A percentile compares a stretch with the other conserved stretches of the same genome.
Evolutionary conservation across 768 basidiomycete species (phyloP).

Genomic region (Piloderma croceum): DNA sequence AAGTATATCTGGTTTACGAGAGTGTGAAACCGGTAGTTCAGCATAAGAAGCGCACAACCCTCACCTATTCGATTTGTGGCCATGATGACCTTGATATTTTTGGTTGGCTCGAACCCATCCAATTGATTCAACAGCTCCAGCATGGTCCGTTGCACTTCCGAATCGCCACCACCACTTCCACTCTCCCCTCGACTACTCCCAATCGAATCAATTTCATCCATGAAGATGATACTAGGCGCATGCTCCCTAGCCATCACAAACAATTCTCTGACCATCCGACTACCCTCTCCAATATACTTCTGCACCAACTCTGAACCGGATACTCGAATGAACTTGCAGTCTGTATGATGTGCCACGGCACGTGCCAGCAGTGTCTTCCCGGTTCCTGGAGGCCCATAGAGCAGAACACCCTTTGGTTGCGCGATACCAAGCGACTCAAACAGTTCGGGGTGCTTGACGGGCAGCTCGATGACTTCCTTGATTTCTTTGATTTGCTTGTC

Average conservation of each 20-base stretch:
- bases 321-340: conserved; percentile 96
- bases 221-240: conserved; percentile 97
- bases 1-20: conserved; percentile 64
- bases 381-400: conserved; percentile 95
- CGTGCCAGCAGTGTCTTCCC: conserved; percentile 94
- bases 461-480: conserved; percentile 97
- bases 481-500: conserved; percentile 99
- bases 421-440: conserved; percentile 96
- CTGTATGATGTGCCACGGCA: conserved; percentile 95
- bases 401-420: conserved; percentile 91
- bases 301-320: conserved; percentile 92
- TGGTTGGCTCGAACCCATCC: conserved; percentile 80
- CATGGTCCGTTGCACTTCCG: conserved; percentile 89
- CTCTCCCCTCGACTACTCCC: conserved; percentile 86
- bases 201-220: conserved; percentile 99
- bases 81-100: conserved; percentile 90
- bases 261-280: conserved; percentile 92
- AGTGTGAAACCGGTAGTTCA: neutral
- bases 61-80: conserved; percentile 93
- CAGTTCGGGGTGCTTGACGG: conserved; percentile 95
- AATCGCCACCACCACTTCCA: conserved; percentile 74
- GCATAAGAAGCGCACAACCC: conserved; percentile 10
- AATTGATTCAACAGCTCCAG: conserved; percentile 84
- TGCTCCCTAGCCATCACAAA: conserved; percentile 99
- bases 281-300: conserved; percentile 97